These are phyloP conservation scores for Dictyostelium firmibasis DNA, from an alignment of 78 protist genomes.

Conservation along the genomic window DNA sequence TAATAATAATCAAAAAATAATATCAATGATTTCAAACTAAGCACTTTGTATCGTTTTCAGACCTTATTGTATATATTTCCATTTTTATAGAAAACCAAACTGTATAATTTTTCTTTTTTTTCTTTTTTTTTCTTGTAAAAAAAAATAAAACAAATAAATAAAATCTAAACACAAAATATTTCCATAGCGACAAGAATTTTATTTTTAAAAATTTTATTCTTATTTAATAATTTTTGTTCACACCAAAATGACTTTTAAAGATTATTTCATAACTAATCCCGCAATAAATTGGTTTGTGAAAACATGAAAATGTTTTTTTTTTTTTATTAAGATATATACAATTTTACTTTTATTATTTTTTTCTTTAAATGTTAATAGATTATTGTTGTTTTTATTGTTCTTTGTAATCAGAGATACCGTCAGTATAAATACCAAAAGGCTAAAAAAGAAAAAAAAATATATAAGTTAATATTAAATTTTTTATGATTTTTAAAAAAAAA, in stretches of 20 bases:
- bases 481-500: not conserved
- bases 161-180: too few species aligned
- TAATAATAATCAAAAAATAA: too few species aligned
- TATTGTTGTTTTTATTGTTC: slow-evolving; percentile 35
- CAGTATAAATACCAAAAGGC: slow-evolving; percentile 77
- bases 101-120: not conserved
- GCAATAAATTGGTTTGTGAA: too few species aligned
- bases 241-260: too few species aligned
- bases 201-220: too few species aligned
- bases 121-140: too few species aligned
- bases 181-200: not conserved
- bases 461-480: too few species aligned
- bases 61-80: not conserved
- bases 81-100: not conserved
- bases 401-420: slow-evolving; percentile 86
- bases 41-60: not conserved
- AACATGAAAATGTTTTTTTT: too few species aligned
- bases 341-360: not conserved
- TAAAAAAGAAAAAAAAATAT: not conserved
- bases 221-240: too few species aligned
- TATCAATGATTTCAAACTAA: not conserved
- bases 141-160: not conserved
- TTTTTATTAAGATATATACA: not conserved
- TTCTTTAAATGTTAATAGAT: not conserved
- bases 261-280: too few species aligned